Evolutionary conservation across 148 eudicot genomes (phyloP).

Genomic region (Rhododendron simsii): DNA sequence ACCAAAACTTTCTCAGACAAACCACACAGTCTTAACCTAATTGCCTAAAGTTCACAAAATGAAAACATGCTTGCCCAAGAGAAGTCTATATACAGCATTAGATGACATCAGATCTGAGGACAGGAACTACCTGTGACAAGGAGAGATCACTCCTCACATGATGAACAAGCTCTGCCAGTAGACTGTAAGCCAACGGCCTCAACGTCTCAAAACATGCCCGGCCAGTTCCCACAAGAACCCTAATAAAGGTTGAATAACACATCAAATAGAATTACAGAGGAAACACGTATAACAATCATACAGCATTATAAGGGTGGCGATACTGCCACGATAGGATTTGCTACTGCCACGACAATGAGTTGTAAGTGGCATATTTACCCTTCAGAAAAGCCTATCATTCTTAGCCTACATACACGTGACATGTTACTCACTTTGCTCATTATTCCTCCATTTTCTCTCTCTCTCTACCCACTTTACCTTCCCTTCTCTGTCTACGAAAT

Average conservation of each 20-base stretch:
- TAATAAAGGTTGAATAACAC: slow-evolving; percentile 15
- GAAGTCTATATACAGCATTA: not conserved
- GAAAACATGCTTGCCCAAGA: not conserved
- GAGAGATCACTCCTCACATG: slow-evolving; percentile 92
- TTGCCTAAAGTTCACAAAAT: not conserved
- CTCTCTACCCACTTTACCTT: too few species aligned
- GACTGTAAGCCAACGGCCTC: slow-evolving; percentile 95
- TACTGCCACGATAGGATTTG: too few species aligned
- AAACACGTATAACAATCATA: not conserved
- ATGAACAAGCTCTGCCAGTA: slow-evolving; percentile 94
- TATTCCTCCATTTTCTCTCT: too few species aligned
- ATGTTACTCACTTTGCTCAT: too few species aligned
- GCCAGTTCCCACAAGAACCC: slow-evolving; percentile 98
- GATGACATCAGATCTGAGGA: not conserved
- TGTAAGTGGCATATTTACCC: too few species aligned
- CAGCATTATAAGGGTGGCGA: not conserved
- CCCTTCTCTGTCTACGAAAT: too few species aligned
- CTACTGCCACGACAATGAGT: too few species aligned
- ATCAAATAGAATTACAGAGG: not conserved
- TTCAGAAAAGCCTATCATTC: too few species aligned
- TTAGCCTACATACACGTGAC: too few species aligned
- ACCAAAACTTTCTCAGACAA: not conserved
- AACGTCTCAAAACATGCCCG: slow-evolving; percentile 92
- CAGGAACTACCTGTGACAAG: slow-evolving; percentile 62
- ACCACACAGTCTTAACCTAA: not conserved